Evolutionary conservation across 768 basidiomycete genomes (phyloP).

Genomic region (Pleurotus tuber-regium): DNA sequence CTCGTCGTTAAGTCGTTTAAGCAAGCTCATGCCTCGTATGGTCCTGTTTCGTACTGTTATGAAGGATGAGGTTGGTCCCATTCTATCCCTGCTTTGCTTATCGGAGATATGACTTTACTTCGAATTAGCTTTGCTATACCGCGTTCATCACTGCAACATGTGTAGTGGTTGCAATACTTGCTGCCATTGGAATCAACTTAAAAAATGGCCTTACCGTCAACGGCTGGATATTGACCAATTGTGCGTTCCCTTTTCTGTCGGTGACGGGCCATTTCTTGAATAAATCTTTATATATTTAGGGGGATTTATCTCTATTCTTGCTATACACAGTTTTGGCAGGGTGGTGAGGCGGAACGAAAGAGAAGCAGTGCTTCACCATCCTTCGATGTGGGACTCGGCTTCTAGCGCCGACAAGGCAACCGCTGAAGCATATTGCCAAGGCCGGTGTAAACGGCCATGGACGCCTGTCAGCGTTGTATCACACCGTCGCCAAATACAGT

Average conservation of each 20-base stretch:
- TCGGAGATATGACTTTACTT: too few relatives aligned
- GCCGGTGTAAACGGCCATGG: conserved; percentile 6
- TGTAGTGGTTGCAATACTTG: conserved; percentile 45
- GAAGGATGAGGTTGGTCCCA: conserved; percentile 55
- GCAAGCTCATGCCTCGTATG: conserved; percentile 50
- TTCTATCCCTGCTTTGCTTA: too few relatives aligned
- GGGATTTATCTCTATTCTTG: conserved; percentile 52
- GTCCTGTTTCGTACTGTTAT: conserved; percentile 54
- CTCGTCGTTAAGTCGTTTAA: conserved; percentile 39
- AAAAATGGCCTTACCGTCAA: conserved; percentile 42
- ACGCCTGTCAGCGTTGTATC: conserved; percentile 8
- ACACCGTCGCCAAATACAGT: conserved; percentile 1
- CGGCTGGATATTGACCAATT: conserved; percentile 55
- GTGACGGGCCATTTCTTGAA: conserved; percentile 12
- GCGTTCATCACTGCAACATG: conserved; percentile 49
- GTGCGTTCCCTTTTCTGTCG: conserved; percentile 29
- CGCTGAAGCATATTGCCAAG: conserved; percentile 9
- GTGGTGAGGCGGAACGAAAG: conserved; percentile 61
- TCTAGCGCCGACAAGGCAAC: conserved; percentile 25
- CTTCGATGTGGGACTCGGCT: conserved; percentile 37
- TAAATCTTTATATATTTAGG: conserved; percentile 32
- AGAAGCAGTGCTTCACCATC: conserved; percentile 51
- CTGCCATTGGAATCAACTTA: conserved; percentile 48
- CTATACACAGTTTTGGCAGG: conserved; percentile 58
- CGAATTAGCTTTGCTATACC: conserved; percentile 48